Base-by-base conservation (phyloP, 305 asterid species). In the Fraxinus baroniana region DNA sequence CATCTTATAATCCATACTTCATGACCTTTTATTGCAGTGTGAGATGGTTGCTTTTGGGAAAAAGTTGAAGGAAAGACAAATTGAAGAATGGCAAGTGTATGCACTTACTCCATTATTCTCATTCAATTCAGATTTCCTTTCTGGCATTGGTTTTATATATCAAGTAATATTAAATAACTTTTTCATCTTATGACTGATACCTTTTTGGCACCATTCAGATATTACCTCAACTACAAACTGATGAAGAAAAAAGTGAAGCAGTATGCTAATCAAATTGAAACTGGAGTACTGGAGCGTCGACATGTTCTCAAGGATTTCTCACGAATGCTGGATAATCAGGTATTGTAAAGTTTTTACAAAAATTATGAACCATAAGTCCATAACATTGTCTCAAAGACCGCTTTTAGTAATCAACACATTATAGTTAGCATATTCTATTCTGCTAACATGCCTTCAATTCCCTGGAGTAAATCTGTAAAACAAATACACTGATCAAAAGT, bases 281-380 rank as follows among this genome's bases (percentile, higher is more conserved):
- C 88, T 78, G 97, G 95, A 74, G 91, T 92, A 83, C 77, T 96
- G 35, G 95, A 94, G 66, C 97, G 92, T 39, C 89, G 97, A 44
- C 90, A 91, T 86, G 98, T 96, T 83, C 98, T 94, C 86, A 96
- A 96, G 89, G 99, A 96, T 89, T 96, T 96, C 95, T 93, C 98
- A 26, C 88, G 92, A 83, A 93, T 93, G 98, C 89, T 96, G 88
- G 99, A 96, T 91, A 83, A 62, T 86, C 99, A 94, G 98, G 99
- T 93, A 71, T 74, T 62, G 5, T 80, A 66, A 18, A 20, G 70
- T 76, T 70, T 75, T 33, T 79, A 60, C 73, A 37, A 70, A 55
- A 74, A 30, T 9, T 26, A 60, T 74, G 68, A 15, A 41, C 44
- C 44, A 37, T 37, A 37, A 37, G 44, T 37, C 44, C 49, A 32